Percentiles rank a stretch among this genome's conserved stretches.
These are phyloP conservation scores for Lactarius quietus DNA, from an alignment of 768 basidiomycete genomes.

Conservation along the genomic window DNA sequence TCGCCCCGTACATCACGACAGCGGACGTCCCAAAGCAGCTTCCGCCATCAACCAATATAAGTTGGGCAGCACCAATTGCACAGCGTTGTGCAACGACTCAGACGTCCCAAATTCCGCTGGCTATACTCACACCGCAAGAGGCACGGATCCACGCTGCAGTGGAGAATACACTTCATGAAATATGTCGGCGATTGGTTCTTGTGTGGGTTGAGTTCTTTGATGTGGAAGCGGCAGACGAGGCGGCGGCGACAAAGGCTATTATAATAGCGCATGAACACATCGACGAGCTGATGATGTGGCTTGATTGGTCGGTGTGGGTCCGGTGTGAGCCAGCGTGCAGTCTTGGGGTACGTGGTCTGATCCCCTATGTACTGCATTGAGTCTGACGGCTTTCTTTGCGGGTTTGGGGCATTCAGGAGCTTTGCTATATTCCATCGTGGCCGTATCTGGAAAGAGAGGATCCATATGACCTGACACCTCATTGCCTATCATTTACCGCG, in stretches of 20 bases:
- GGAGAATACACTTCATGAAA: slow-evolving; percentile 5
- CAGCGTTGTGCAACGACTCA: slow-evolving; percentile 22
- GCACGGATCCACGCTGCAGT: slow-evolving; percentile 21
- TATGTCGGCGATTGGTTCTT: slow-evolving; percentile 23
- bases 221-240: slow-evolving; percentile 16
- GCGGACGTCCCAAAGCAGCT: slow-evolving; percentile 16
- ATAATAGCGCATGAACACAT: slow-evolving; percentile 9
- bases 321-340: slow-evolving; percentile 22
- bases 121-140: slow-evolving; percentile 25
- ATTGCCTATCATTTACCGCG: no score
- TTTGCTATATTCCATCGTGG: slow-evolving; percentile 27
- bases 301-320: slow-evolving; percentile 28
- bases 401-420: slow-evolving; percentile 9
- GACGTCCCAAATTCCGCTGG: neutral
- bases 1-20: slow-evolving; percentile 33
- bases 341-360: slow-evolving; percentile 19
- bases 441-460: slow-evolving; percentile 18
- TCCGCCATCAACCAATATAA: slow-evolving; percentile 1
- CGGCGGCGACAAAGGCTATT: neutral
- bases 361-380: neutral
- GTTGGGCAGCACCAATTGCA: slow-evolving; percentile 24
- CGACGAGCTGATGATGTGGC: slow-evolving; percentile 24
- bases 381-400: neutral
- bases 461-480: slow-evolving; percentile 18
- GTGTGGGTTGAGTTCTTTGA: slow-evolving; percentile 26